Conservation (phyloP, 2,329 filamentous ascomycete genomes). For the Alternaria angustiovoidea region DNA sequence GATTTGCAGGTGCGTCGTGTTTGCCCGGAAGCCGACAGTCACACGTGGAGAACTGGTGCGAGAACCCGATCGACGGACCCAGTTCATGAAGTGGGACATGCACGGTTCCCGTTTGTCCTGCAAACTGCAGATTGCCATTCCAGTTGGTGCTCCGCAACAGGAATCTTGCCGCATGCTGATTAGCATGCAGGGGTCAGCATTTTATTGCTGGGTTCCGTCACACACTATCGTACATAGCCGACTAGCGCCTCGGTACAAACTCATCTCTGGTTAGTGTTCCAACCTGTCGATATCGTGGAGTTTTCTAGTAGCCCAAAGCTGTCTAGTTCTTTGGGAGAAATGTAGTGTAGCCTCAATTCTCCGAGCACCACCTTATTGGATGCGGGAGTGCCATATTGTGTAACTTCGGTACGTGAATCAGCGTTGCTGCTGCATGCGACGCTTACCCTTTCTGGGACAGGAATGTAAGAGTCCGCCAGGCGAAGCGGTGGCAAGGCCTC, state of each 20-base stretch:
- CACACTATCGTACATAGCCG: conserved; percentile 9
- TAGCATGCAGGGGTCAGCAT: neutral
- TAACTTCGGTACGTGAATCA: conserved; percentile 6
- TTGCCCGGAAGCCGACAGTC: conserved; percentile 8
- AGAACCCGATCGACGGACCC: conserved; percentile 4
- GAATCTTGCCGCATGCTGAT: conserved; percentile 8
- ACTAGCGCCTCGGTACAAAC: conserved; percentile 3
- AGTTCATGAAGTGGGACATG: neutral
- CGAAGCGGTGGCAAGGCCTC: neutral
- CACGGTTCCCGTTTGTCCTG: neutral
- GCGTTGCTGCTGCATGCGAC: neutral
- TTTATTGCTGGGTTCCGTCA: neutral
- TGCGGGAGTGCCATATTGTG: neutral
- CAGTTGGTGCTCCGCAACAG: conserved; percentile 6
- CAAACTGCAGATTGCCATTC: neutral
- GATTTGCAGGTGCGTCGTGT: conserved; percentile 4
- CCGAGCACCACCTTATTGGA: conserved; percentile 6
- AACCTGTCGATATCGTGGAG: conserved; percentile 11
- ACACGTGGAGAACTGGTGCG: conserved; percentile 7
- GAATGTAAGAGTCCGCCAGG: conserved; percentile 1
- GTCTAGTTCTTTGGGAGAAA: neutral
- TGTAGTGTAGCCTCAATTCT: conserved; percentile 7
- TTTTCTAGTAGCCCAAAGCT: conserved; percentile 11
- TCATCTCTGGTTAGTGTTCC: neutral
- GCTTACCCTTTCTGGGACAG: neutral